These are phyloP conservation scores for Aspergillus diversus DNA, from an alignment of 495 filamentous ascomycete genomes.

Conservation along the genomic window DNA sequence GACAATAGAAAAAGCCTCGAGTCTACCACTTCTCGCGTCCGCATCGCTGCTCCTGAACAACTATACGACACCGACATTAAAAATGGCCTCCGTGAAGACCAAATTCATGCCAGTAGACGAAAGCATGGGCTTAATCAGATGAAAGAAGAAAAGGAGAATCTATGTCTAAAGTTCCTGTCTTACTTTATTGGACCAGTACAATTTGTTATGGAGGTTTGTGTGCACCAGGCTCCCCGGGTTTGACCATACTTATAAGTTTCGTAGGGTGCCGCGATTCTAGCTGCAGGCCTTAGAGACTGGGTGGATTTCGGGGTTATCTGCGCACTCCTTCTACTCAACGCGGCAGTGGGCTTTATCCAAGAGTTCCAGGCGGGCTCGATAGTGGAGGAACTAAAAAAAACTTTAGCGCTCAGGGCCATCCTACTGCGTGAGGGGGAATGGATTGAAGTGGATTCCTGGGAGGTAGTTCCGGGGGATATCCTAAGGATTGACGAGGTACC, in stretches of 20 bases:
- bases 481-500: conserved; percentile 78
- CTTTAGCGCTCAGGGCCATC: conserved; percentile 80
- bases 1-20: conserved; percentile 38
- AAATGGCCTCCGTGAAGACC: conserved; percentile 69
- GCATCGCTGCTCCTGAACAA: conserved; percentile 58
- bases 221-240: not conserved
- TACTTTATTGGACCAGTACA: conserved; percentile 92
- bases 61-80: conserved; percentile 72
- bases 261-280: conserved; percentile 72
- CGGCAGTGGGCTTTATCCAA: conserved; percentile 82
- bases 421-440: conserved; percentile 77
- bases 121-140: conserved; percentile 87
- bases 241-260: conserved; percentile 4
- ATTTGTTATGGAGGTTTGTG: conserved; percentile 85
- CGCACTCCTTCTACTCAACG: conserved; percentile 77
- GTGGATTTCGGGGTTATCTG: conserved; percentile 80
- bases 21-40: conserved; percentile 41
- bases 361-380: conserved; percentile 90
- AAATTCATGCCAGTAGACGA: conserved; percentile 69
- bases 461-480: conserved; percentile 90
- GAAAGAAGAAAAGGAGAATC: conserved; percentile 85
- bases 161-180: conserved; percentile 79
- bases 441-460: conserved; percentile 72
- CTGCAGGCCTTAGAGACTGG: conserved; percentile 76
- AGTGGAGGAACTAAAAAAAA: conserved; percentile 90